These are phyloP conservation scores for Collybiopsis confluens DNA, from an alignment of 768 basidiomycete species.

Conservation along the genomic window DNA sequence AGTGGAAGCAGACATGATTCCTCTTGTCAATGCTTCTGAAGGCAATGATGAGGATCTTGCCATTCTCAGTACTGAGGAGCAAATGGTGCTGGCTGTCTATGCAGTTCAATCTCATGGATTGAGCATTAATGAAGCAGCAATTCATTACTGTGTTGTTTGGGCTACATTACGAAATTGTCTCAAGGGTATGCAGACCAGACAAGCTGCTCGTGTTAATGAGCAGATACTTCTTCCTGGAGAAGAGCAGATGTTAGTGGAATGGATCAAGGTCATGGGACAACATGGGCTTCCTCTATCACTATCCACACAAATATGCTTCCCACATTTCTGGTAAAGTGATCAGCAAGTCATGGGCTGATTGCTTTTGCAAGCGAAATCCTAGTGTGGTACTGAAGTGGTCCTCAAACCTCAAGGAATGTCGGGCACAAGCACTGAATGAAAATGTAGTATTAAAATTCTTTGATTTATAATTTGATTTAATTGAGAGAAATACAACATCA, in stretches of 20 bases:
- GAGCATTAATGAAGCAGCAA: neutral
- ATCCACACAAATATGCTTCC: neutral
- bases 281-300: slow-evolving; percentile 16
- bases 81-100: neutral
- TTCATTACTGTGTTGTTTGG: neutral
- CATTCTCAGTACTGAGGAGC: neutral
- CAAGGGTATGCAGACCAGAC: neutral
- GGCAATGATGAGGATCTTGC: neutral
- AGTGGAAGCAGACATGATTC: too few relatives aligned
- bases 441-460: slow-evolving; percentile 13
- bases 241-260: slow-evolving; percentile 21
- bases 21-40: neutral
- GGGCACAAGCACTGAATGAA: slow-evolving; percentile 16
- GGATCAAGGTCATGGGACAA: slow-evolving; percentile 17
- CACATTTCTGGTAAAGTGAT: neutral
- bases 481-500: slow-evolving; percentile 12
- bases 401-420: slow-evolving; percentile 1
- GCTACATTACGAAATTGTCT: neutral
- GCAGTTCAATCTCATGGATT: neutral
- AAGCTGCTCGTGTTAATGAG: slow-evolving; percentile 14
- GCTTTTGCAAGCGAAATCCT: neutral
- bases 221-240: slow-evolving; percentile 15
- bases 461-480: slow-evolving; percentile 6
- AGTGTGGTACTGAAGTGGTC: slow-evolving; percentile 1
- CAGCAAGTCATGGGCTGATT: neutral